Conservation (phyloP, 2,329 filamentous ascomycete species). For the Pezizomycotina sp. region DNA sequence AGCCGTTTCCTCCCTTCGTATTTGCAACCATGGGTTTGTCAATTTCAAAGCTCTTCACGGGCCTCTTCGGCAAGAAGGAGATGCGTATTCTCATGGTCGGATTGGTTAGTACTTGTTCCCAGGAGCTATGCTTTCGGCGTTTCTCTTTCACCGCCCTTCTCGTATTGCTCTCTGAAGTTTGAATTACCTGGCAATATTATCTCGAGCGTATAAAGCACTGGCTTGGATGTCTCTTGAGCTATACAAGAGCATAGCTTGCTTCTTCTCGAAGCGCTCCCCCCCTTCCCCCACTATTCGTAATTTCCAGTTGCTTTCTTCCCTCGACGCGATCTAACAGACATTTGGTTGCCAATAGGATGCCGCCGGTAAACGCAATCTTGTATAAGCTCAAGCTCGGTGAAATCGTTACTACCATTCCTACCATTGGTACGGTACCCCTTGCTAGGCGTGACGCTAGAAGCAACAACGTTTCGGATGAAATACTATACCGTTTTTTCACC, state of each 20-base stretch:
- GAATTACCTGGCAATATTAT: constrained; percentile 9
- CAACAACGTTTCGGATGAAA: constrained; percentile 14
- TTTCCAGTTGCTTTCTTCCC: not conserved
- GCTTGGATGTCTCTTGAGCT: constrained; percentile 1
- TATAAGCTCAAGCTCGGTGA: constrained; percentile 99
- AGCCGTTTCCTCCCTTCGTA: constrained; percentile 28
- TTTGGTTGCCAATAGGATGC: constrained; percentile 42
- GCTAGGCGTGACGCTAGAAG: not conserved
- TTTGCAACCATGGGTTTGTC: constrained; percentile 77
- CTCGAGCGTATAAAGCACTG: constrained; percentile 5
- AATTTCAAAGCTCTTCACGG: constrained; percentile 91
- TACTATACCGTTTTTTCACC: constrained; percentile 20
- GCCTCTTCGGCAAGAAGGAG: constrained; percentile 98
- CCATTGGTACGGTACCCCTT: constrained; percentile 54
- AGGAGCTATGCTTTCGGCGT: too few relatives aligned
- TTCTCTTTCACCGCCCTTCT: constrained; percentile 2
- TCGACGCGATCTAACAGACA: not conserved
- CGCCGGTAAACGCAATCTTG: constrained; percentile 95
- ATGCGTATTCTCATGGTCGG: constrained; percentile 99
- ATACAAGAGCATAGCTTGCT: too few relatives aligned
- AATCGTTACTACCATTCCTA: constrained; percentile 97
- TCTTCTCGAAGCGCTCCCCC: not conserved
- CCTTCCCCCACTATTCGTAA: not conserved
- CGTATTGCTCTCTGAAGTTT: constrained; percentile 4
- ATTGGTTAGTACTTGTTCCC: constrained; percentile 37